Evolutionary conservation across 176 grass and related monocot species (phyloP).

Genomic region (Miscanthus lutarioriparius): DNA sequence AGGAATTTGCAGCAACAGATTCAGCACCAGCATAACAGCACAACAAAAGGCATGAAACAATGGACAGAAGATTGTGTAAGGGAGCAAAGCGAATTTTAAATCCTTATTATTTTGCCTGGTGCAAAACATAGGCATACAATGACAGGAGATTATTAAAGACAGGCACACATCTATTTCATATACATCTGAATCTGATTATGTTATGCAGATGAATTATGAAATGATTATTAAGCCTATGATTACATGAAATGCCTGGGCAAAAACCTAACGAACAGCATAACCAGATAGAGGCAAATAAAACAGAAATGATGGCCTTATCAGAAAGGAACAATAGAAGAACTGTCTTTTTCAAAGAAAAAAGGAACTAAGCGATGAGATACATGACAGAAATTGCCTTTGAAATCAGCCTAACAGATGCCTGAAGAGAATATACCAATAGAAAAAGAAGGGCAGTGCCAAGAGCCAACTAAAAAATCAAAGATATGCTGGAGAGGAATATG

Average conservation of each 20-base stretch:
- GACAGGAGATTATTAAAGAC: background rate
- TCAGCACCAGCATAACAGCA: background rate
- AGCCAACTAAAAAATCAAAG: slow-evolving; percentile 41
- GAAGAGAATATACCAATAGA: slow-evolving; percentile 20
- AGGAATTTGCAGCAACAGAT: background rate
- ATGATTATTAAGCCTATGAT: slow-evolving; percentile 2
- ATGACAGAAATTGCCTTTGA: slow-evolving; percentile 34
- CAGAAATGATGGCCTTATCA: slow-evolving; percentile 5
- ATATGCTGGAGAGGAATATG: slow-evolving; percentile 41
- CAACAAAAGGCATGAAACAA: background rate
- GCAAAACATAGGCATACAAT: background rate
- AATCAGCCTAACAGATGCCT: background rate
- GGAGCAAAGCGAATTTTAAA: background rate
- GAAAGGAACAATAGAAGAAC: background rate
- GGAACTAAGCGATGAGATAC: slow-evolving; percentile 4
- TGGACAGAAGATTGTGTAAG: background rate
- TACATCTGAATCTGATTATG: slow-evolving; percentile 11
- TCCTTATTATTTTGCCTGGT: slow-evolving; percentile 12
- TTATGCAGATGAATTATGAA: slow-evolving; percentile 11
- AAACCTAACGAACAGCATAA: background rate
- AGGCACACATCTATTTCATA: slow-evolving; percentile 5
- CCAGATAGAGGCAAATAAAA: slow-evolving; percentile 20
- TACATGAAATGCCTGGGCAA: background rate
- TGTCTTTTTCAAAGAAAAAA: slow-evolving; percentile 16
- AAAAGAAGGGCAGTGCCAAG: slow-evolving; percentile 23